A percentile compares a stretch with the other conserved stretches of the same genome.
These are phyloP conservation scores for Colletotrichum australisinense DNA, from an alignment of 2,329 filamentous ascomycete genomes.

Conservation along the genomic window DNA sequence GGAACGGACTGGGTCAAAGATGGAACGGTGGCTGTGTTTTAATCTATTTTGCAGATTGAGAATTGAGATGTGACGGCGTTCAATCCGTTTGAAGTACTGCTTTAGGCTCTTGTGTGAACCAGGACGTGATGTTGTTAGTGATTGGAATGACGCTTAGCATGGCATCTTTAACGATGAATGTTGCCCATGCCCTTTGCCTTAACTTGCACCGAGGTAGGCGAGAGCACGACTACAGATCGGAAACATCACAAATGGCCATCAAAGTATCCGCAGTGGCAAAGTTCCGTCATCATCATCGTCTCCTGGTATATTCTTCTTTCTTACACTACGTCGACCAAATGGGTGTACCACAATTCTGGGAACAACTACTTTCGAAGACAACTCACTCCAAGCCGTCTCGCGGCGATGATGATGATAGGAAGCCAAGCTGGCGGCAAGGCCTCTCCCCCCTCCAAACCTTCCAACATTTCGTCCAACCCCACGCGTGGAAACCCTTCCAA, in stretches of 20 bases:
- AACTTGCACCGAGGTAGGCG: not conserved
- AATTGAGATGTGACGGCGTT: not conserved
- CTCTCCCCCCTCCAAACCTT: not conserved
- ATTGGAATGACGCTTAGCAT: not conserved
- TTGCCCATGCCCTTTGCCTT: too few species aligned
- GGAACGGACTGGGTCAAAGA: not conserved
- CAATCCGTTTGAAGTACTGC: not conserved
- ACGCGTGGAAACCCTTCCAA: not conserved
- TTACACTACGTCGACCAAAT: too few species aligned
- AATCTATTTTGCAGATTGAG: not conserved
- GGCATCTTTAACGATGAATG: too few species aligned
- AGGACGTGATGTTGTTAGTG: not conserved
- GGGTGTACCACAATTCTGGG: too few species aligned
- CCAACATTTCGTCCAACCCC: slow-evolving; percentile 11
- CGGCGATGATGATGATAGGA: not conserved
- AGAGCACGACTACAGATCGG: too few species aligned
- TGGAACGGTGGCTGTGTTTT: not conserved
- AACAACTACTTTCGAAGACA: too few species aligned
- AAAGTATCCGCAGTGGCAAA: not conserved
- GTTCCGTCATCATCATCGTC: not conserved
- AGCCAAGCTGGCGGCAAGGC: not conserved
- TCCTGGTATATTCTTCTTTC: slow-evolving; percentile 13
- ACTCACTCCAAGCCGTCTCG: not conserved
- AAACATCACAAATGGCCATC: too few species aligned
- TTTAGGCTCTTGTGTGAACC: not conserved